Percentiles rank a stretch among this genome's conserved stretches.
These are phyloP conservation scores for Penicillium brasilianum DNA, from an alignment of 2,329 filamentous ascomycete species.

Conservation along the genomic window DNA sequence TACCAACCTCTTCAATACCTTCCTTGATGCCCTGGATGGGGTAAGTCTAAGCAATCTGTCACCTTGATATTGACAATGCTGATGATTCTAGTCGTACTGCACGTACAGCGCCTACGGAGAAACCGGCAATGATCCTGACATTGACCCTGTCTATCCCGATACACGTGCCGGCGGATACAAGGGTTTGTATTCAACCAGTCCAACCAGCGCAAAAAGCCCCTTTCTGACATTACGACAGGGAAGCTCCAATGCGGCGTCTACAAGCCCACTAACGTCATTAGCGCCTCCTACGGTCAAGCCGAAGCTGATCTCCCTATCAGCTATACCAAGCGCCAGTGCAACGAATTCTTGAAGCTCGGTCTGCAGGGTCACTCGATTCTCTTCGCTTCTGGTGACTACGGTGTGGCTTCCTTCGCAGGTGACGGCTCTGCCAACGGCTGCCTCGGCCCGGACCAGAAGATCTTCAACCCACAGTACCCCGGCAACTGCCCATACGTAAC, in stretches of 20 bases:
- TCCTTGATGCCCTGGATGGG: conserved; percentile 59
- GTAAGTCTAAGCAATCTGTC: conserved; percentile 21
- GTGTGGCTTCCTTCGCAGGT: conserved; percentile 43
- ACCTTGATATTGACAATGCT: background rate
- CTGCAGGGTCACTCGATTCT: conserved; percentile 40
- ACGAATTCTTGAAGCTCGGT: conserved; percentile 59
- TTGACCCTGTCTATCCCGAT: conserved; percentile 60
- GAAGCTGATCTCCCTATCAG: conserved; percentile 59
- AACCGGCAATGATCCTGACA: conserved; percentile 53
- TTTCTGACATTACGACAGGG: conserved; percentile 12
- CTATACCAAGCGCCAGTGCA: conserved; percentile 58
- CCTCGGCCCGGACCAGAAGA: conserved; percentile 45
- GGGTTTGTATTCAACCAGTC: conserved; percentile 37
- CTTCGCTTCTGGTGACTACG: conserved; percentile 39
- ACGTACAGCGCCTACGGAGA: conserved; percentile 56
- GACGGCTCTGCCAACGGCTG: conserved; percentile 46
- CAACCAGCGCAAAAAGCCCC: background rate
- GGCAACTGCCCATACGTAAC: conserved; percentile 59
- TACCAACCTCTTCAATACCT: conserved; percentile 51
- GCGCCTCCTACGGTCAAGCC: conserved; percentile 61
- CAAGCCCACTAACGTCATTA: conserved; percentile 62
- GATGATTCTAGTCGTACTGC: conserved; percentile 52
- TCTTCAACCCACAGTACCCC: conserved; percentile 58
- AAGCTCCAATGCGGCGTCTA: conserved; percentile 55
- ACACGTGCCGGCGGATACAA: conserved; percentile 56